Conservation (phyloP, 2,329 filamentous ascomycete genomes). For the Trichophyton simii region DNA sequence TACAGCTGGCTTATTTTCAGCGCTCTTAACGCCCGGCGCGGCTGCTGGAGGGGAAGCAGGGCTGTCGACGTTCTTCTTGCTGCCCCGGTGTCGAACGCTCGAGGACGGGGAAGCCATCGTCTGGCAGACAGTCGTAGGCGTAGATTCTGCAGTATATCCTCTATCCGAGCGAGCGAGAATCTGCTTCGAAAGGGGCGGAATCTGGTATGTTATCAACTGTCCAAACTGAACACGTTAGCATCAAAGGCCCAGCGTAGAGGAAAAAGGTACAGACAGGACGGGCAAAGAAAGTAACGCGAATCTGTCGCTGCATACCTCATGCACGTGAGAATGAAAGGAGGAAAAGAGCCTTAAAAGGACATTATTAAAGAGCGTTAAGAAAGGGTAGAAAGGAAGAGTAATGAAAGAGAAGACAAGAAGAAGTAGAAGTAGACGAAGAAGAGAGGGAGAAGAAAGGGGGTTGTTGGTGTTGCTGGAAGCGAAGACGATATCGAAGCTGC, state of each 20-base stretch:
- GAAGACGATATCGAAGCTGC: background rate
- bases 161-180: too few species aligned
- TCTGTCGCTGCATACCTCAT: background rate
- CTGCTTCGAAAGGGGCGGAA: too few species aligned
- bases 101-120: slow-evolving; percentile 15
- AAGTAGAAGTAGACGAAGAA: background rate
- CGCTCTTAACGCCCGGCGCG: background rate
- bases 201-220: background rate
- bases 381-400: slow-evolving; percentile 3
- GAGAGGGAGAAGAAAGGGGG: background rate
- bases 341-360: slow-evolving; percentile 9
- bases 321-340: background rate
- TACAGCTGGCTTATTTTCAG: slow-evolving; percentile 7
- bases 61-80: slow-evolving; percentile 25
- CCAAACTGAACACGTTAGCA: slow-evolving; percentile 4
- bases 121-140: background rate
- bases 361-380: slow-evolving; percentile 15
- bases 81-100: slow-evolving; percentile 32
- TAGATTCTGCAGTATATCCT: background rate
- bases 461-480: background rate
- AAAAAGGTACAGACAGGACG: too few species aligned
- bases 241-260: background rate
- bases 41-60: slow-evolving; percentile 14
- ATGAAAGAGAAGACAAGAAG: background rate
- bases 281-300: too few species aligned